These are phyloP conservation scores for Hypocrella siamensis DNA, from an alignment of 2,329 filamentous ascomycete genomes.

Conservation along the genomic window DNA sequence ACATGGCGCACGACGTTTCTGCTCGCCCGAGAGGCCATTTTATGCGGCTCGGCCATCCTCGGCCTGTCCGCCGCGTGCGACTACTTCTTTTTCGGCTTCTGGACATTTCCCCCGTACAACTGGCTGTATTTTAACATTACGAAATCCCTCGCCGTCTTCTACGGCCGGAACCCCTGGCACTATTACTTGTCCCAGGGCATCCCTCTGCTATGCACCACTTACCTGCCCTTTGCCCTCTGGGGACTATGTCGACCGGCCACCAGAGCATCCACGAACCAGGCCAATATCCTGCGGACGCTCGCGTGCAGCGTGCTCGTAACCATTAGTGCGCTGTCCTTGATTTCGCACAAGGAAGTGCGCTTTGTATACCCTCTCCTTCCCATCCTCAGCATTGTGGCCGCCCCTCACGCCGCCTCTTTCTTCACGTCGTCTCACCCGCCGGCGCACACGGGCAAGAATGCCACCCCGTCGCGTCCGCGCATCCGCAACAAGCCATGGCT, in stretches of 20 bases:
- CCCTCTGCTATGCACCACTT: slow-evolving; percentile 71
- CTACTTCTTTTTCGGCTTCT: slow-evolving; percentile 63
- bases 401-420: slow-evolving; percentile 48
- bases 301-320: slow-evolving; percentile 44
- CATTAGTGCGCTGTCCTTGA: slow-evolving; percentile 50
- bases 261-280: slow-evolving; percentile 16
- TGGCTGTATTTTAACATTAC: slow-evolving; percentile 86
- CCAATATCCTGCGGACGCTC: slow-evolving; percentile 25
- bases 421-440: slow-evolving; percentile 29
- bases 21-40: slow-evolving; percentile 44
- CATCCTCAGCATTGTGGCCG: slow-evolving; percentile 66
- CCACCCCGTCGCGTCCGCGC: slow-evolving; percentile 11
- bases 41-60: slow-evolving; percentile 50
- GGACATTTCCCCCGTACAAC: slow-evolving; percentile 76
- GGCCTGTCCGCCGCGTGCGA: slow-evolving; percentile 52
- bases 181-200: slow-evolving; percentile 89
- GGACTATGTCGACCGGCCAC: slow-evolving; percentile 41
- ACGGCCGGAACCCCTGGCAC: slow-evolving; percentile 78
- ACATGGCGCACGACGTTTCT: slow-evolving; percentile 27
- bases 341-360: slow-evolving; percentile 92
- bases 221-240: slow-evolving; percentile 57
- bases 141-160: slow-evolving; percentile 80
- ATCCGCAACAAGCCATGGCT: slow-evolving; percentile 42
- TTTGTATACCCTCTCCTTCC: slow-evolving; percentile 92
- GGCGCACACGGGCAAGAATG: slow-evolving; percentile 9